These are phyloP conservation scores for Ogataea nitratoaversa DNA, from an alignment of 805 yeast genomes.

Conservation along the genomic window DNA sequence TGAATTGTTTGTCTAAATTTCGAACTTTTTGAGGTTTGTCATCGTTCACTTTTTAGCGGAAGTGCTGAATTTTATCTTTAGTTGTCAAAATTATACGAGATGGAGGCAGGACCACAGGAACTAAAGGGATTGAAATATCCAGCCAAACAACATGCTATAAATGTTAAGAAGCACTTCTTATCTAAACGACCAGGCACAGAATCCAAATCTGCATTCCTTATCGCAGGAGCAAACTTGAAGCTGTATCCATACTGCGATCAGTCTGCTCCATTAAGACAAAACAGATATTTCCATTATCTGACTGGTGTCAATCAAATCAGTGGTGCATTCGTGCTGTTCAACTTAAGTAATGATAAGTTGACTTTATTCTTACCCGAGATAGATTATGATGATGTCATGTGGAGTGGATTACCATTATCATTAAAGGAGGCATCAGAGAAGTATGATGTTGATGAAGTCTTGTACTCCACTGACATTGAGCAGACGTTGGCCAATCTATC, in stretches of 20 bases:
- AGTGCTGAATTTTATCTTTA: no score
- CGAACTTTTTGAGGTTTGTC: no score
- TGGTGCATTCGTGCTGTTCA: conserved; percentile 65
- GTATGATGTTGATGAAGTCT: conserved; percentile 81
- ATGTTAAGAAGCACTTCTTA: conserved; percentile 36
- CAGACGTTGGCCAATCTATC: conserved; percentile 29
- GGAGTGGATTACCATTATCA: conserved; percentile 87
- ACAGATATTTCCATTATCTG: conserved; percentile 83
- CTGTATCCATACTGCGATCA: conserved; percentile 77
- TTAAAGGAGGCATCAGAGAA: conserved; percentile 56
- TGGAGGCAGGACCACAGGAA: conserved; percentile 20
- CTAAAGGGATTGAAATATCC: conserved; percentile 57
- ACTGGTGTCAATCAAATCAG: conserved; percentile 75
- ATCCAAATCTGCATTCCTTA: conserved; percentile 37
- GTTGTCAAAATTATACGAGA: no score
- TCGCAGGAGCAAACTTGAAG: conserved; percentile 58
- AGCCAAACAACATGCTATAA: conserved; percentile 70
- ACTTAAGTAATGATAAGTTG: conserved; percentile 48
- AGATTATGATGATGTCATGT: conserved; percentile 87
- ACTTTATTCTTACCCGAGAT: conserved; percentile 77
- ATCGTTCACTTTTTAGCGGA: no score
- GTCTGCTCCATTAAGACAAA: conserved; percentile 75
- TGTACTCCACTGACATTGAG: conserved; percentile 51
- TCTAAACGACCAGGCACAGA: conserved; percentile 15
- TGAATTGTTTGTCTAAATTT: no score